These are phyloP conservation scores for Caloboletus firmus DNA, from an alignment of 1,284 basidiomycete species.

Conservation along the genomic window DNA sequence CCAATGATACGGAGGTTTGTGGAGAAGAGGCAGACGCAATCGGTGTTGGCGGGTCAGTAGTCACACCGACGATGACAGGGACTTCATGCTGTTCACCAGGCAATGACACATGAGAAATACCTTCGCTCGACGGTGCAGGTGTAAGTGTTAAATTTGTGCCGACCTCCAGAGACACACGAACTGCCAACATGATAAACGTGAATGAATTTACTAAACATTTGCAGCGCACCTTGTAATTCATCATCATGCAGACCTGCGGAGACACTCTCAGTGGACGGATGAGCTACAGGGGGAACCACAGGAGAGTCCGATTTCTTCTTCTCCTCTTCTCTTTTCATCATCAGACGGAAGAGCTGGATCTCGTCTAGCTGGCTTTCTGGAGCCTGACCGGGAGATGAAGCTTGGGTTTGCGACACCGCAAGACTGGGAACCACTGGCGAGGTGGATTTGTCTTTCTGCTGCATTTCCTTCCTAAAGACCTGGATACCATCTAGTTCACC, in stretches of 20 bases:
- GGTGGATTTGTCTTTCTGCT: slow-evolving; percentile 63
- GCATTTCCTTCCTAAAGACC: slow-evolving; percentile 86
- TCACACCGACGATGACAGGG: not conserved
- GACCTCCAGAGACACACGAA: slow-evolving; percentile 10
- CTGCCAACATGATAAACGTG: slow-evolving; percentile 21
- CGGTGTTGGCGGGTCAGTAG: not conserved
- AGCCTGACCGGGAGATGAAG: slow-evolving; percentile 25
- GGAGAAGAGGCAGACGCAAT: slow-evolving; percentile 18
- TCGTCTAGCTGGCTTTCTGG: slow-evolving; percentile 62
- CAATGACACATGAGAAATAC: slow-evolving; percentile 11
- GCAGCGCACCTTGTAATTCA: slow-evolving; percentile 23
- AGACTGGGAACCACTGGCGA: slow-evolving; percentile 9
- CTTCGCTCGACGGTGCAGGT: slow-evolving; percentile 8
- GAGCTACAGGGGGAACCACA: not conserved
- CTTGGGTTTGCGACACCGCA: slow-evolving; percentile 28
- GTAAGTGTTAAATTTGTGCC: slow-evolving; percentile 3
- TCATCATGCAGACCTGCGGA: slow-evolving; percentile 10
- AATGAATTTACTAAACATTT: not conserved
- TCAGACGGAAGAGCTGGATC: slow-evolving; percentile 81
- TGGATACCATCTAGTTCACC: slow-evolving; percentile 83
- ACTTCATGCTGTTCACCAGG: slow-evolving; percentile 12
- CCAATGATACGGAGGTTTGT: slow-evolving; percentile 8
- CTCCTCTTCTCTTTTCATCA: slow-evolving; percentile 82
- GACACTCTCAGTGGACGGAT: slow-evolving; percentile 10
- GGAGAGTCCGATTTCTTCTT: slow-evolving; percentile 52